Base-by-base conservation (phyloP, 2,329 filamentous ascomycete genomes). In the Fusarium nisikadoi region DNA sequence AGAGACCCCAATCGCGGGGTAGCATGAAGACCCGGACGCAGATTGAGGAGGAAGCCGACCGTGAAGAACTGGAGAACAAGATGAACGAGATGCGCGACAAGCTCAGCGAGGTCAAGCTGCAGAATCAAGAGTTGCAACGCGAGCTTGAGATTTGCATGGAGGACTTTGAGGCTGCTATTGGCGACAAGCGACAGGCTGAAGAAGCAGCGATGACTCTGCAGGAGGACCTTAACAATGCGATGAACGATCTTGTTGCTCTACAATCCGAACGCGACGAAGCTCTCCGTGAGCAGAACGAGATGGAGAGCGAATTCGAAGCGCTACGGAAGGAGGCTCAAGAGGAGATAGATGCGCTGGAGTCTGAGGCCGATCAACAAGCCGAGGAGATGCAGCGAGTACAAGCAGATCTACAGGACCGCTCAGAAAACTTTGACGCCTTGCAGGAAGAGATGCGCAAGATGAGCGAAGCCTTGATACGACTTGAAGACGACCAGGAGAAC, bases 381-480 rank as follows among this genome's bases (percentile, higher is more conserved):
- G 88, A 90, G 9, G 93, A 95, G 74, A 89, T 91, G 45, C 87
- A 92, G 72, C 89, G 90, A 19, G 83, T 96, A 31, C 88, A 92
- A 63, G 86, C 89, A 19, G 93, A 96, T 43, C 83, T 97, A 19
- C 89, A 90, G 68, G 92, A 93, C 71, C 90, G 92, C 57, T 91
- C 91, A 17, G 95, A 98, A 78, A 97, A 96, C 79, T 95, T 98
- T 81, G 91, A 92, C 72, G 93, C 94, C n/a, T 84, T 99, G 58
- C 95, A 98, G 79, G 91, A 92, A 65, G 96, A 98, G 85, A 96
- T 99, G 91, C 93, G 95, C 71, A 92, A 92, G 75, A 92, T 98
- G 82, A 97, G 93, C 76, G 94, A 97, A 75, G 92, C 92, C 27
- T 87, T 98, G 10, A 88, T 98, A 36, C 88, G 93, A 47, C 87